Evolutionary conservation across 2,329 filamentous ascomycete species (phyloP).

Genomic region (Didymella pomorum): DNA sequence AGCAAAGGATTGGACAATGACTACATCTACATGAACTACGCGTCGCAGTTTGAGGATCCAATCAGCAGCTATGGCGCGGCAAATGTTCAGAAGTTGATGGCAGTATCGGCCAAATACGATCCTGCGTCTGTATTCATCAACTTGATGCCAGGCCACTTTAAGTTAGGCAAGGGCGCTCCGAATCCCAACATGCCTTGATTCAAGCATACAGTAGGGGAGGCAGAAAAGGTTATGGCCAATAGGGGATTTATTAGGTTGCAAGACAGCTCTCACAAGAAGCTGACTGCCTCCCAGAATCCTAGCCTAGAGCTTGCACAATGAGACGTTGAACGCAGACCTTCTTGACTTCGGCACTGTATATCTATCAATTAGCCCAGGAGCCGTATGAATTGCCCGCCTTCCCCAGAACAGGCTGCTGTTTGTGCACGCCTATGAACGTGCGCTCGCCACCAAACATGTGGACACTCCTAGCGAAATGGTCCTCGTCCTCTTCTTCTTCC

Average conservation of each 20-base stretch:
- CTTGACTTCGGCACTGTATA: too few species aligned
- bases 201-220: not conserved
- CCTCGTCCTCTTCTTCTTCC: conserved; percentile 45
- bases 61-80: conserved; percentile 53
- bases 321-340: too few species aligned
- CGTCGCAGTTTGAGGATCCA: conserved; percentile 54
- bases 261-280: too few species aligned
- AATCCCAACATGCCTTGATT: not conserved
- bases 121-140: conserved; percentile 52
- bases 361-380: conserved; percentile 2
- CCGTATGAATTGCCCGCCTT: conserved; percentile 8
- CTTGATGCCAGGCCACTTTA: conserved; percentile 56
- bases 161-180: conserved; percentile 39
- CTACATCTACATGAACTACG: conserved; percentile 60
- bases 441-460: conserved; percentile 46
- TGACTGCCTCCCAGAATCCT: too few species aligned
- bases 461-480: conserved; percentile 46
- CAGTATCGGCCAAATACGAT: conserved; percentile 52
- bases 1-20: conserved; percentile 21
- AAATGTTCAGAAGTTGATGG: conserved; percentile 47
- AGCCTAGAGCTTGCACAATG: too few species aligned
- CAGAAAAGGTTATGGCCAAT: not conserved
- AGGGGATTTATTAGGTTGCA: too few species aligned
- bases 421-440: conserved; percentile 47
- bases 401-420: conserved; percentile 14